These are phyloP conservation scores for Colletotrichum endophyticum DNA, from an alignment of 2,329 filamentous ascomycete species.

Conservation along the genomic window DNA sequence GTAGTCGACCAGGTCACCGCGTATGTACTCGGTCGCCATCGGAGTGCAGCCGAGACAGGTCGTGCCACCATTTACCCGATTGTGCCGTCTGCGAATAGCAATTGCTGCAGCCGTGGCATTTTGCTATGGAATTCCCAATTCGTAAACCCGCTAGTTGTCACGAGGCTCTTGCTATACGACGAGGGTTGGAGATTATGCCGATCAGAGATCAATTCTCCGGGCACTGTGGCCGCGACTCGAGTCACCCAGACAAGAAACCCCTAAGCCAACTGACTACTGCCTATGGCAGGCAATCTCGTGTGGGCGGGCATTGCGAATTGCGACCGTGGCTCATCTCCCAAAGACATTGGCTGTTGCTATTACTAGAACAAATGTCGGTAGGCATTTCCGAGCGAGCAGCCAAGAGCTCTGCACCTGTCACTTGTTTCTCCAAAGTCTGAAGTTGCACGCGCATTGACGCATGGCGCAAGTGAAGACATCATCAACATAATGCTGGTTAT, in stretches of 20 bases:
- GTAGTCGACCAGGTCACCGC: neutral
- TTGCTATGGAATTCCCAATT: neutral
- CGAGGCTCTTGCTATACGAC: neutral
- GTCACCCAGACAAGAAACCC: neutral
- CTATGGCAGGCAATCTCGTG: conserved; percentile 5
- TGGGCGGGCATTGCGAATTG: conserved; percentile 1
- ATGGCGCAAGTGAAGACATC: neutral
- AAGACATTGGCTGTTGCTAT: neutral
- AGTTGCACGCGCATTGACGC: neutral
- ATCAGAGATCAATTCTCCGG: neutral
- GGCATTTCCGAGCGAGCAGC: neutral
- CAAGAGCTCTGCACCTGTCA: neutral
- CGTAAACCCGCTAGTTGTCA: neutral
- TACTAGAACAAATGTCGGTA: neutral
- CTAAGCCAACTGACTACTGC: neutral
- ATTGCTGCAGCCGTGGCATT: neutral
- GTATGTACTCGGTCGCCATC: neutral
- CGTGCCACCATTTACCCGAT: neutral
- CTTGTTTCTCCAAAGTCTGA: neutral
- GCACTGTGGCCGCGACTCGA: neutral
- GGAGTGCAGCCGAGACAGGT: neutral
- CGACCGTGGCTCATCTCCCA: conserved; percentile 5
- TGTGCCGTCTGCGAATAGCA: neutral
- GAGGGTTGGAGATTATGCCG: neutral
- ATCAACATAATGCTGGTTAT: neutral